Evolutionary conservation across 306 rosid genomes (phyloP), one percentile per base, ranked within the genome.

Genomic region (Quercus dentata): DNA sequence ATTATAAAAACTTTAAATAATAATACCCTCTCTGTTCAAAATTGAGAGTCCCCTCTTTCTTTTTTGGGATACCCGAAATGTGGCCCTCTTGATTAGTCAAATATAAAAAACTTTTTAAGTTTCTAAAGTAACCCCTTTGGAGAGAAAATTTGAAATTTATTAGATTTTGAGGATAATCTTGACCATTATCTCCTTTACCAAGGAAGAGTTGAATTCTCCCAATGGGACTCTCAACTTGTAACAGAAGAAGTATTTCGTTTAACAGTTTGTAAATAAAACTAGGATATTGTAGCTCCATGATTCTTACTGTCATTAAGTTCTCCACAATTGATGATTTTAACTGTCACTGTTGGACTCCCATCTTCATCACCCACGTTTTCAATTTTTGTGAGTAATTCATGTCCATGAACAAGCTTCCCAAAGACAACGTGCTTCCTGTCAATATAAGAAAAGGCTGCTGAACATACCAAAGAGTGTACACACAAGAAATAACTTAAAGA

Each of bases 341-440:
- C 98, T 31, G 98, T 90, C 76, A 95, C 99, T 61, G 93, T 76
- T 81, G 97, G 98, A 76, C 23, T 83, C 57, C 97, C 98, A 75
- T 89, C 94, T 67, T 90, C 92, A 58, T 88, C 97, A 74, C 94
- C 97, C 44, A 65, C 92, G 15, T 86, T 87, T 90, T 95, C 99
- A 75, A 95, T 93, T 86, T 83, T 95, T 81, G 80, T 88, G 80
- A 95, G 82, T 46, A 95, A 30, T 52, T 84, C 86, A 76, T 83
- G 85, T 27, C 99, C 99, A 56, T 86, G 90, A 77, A 86, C 90
- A 91, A 95, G 91, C 85, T 88, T 93, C 74, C 99, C 99, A 83
- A 95, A 95, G 61, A 93, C 96, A 63, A 93, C 85, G 81, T 90
- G 86, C 84, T 95, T 95, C 89, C 99, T 95, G 91, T 70, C 79